phyloP scores from a whole-genome alignment of 345 rosid species.

The Corymbia maculata region DNA sequence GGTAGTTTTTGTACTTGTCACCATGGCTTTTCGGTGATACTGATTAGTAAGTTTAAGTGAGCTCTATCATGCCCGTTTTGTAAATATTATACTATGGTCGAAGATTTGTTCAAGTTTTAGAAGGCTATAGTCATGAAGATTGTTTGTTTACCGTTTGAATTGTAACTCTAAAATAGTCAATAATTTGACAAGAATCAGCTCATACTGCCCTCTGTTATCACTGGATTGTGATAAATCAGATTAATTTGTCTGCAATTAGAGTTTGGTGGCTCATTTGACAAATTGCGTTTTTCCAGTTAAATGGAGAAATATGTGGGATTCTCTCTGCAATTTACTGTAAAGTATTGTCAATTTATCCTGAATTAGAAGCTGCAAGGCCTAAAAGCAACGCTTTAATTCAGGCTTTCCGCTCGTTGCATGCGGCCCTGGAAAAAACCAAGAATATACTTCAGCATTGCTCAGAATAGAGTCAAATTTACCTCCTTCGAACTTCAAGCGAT shows the following conservation, averaged over 20 bases:
- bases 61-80: neutral
- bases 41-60: neutral
- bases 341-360: conserved; percentile 65
- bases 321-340: conserved; percentile 66
- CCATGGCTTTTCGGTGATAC: neutral
- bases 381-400: conserved; percentile 91
- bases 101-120: neutral
- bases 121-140: neutral
- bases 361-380: conserved; percentile 89
- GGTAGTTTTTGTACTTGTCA: neutral
- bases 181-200: neutral
- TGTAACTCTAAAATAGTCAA: neutral
- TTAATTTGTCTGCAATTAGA: neutral
- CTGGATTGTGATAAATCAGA: neutral
- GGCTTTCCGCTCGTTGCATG: conserved; percentile 81
- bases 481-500: neutral
- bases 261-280: neutral
- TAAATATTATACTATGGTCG: neutral
- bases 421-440: conserved; percentile 81
- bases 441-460: conserved; percentile 82
- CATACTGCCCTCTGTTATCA: neutral
- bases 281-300: conserved; percentile 37
- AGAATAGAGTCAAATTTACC: conserved; percentile 72
- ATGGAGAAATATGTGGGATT: conserved; percentile 80
- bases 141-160: neutral